Base-by-base conservation (phyloP, 768 basidiomycete species). In the Rhodocollybia butyracea region DNA sequence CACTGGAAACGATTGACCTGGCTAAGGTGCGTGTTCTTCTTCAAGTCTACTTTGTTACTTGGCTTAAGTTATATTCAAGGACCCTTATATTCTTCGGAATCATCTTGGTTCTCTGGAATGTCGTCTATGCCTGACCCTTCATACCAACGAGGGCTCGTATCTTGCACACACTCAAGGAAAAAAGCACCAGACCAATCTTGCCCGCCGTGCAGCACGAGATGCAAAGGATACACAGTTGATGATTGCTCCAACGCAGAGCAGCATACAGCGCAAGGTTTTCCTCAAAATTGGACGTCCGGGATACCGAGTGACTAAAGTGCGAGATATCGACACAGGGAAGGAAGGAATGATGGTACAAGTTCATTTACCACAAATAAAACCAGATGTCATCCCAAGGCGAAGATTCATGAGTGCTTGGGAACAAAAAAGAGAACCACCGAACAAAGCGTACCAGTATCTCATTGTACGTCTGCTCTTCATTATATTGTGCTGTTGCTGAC, bases 141-240 rank as follows among this genome's bases (percentile, higher is more conserved):
- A 99, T 73, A 98, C 96, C n/a, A 98, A 98, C 64, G 97, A 99
- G 73, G 97, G 97, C 19, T 97, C 95, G 13, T 98, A 98, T 69
- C 88, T 99, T 46, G 97, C 97, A 0, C 97, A 99, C 64, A 99
- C 97, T 0, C 97, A 98, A 75, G 97, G 97, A 21, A 99, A 98
- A 77, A 99, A 98, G 68, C 97, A 98, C 68, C 97, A 98, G 69
- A 98, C 95, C 3, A 98, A 98, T 68, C 85, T 99, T 50, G 97
- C 97, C 13, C 84, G 97, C 38, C 88, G 97, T 61, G 97, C 97
- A 0, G 96, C 96, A n/a, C 85, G 88, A 60, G 97, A 98, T 78
- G 90, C 92, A 45, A 97, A 98, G 67, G 97, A 98, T 66, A 85
- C 89, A 0, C 86, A 91, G 66, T 72, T 96, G 60, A 94, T 91